These are phyloP conservation scores for Ascocoryne sarcoides DNA, from an alignment of 2,329 filamentous ascomycete genomes.

Conservation along the genomic window DNA sequence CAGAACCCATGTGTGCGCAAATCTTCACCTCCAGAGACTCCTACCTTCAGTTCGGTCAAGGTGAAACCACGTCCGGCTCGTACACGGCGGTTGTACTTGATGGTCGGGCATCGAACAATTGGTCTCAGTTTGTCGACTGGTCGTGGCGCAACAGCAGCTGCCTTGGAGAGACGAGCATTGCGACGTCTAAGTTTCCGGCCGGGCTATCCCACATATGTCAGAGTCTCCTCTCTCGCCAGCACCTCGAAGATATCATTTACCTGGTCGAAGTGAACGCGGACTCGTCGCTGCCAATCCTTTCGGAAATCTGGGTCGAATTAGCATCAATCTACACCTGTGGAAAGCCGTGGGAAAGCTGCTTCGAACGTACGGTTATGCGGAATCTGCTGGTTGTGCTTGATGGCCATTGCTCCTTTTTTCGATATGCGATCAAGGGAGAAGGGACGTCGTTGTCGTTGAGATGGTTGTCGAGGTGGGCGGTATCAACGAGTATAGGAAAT, in stretches of 20 bases:
- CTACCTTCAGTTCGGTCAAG: slow-evolving; percentile 94
- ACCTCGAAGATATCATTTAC: slow-evolving; percentile 44
- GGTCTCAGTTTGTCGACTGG: slow-evolving; percentile 96
- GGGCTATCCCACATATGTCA: slow-evolving; percentile 50
- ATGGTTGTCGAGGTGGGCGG: slow-evolving; percentile 16
- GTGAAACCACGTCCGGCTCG: slow-evolving; percentile 97
- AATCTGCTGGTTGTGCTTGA: slow-evolving; percentile 99
- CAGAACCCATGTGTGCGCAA: slow-evolving; percentile 8
- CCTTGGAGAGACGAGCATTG: slow-evolving; percentile 87
- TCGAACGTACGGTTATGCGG: slow-evolving; percentile 76
- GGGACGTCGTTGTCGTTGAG: slow-evolving; percentile 17
- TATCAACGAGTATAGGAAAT: no score
- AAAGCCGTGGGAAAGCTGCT: slow-evolving; percentile 5
- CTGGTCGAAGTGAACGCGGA: slow-evolving; percentile 99
- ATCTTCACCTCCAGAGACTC: slow-evolving; percentile 14
- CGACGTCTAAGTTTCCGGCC: slow-evolving; percentile 93
- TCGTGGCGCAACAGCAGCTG: slow-evolving; percentile 87
- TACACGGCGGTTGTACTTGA: slow-evolving; percentile 99
- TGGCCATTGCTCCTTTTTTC: slow-evolving; percentile 61
- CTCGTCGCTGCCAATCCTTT: slow-evolving; percentile 99
- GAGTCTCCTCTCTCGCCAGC: slow-evolving; percentile 21
- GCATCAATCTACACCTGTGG: slow-evolving; percentile 21
- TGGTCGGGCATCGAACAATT: slow-evolving; percentile 91
- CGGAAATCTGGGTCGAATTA: slow-evolving; percentile 67
- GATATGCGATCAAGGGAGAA: slow-evolving; percentile 23